A percentile compares a stretch with the other conserved stretches of the same genome.
These are phyloP conservation scores for Trichoderma sp. DNA, from an alignment of 2,329 filamentous ascomycete species.

Conservation along the genomic window DNA sequence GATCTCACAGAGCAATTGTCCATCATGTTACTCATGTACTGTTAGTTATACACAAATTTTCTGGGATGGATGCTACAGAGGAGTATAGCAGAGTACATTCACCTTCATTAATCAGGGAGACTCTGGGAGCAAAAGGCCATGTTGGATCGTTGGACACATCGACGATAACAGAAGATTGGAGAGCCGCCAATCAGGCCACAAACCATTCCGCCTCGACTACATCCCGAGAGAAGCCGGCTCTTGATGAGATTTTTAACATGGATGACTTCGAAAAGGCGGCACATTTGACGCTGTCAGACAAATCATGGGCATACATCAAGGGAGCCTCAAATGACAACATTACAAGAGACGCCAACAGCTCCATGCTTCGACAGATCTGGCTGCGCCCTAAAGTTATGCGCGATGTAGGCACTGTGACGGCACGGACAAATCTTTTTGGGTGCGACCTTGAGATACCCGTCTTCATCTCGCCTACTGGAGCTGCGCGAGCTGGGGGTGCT, in stretches of 20 bases:
- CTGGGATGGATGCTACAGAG: conserved; percentile 7
- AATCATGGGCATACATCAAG: conserved; percentile 8
- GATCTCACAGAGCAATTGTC: too few species aligned
- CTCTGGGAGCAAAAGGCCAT: not conserved
- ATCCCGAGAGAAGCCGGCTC: not conserved
- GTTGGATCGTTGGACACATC: not conserved
- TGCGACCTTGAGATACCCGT: conserved; percentile 15
- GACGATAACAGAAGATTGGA: conserved; percentile 4
- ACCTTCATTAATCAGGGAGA: conserved; percentile 11
- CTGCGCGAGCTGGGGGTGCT: conserved; percentile 5
- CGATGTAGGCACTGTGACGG: not conserved
- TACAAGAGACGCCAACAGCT: conserved; percentile 11
- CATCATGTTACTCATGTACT: not conserved
- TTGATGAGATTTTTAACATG: conserved; percentile 5
- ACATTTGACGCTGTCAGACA: not conserved
- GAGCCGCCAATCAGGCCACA: not conserved
- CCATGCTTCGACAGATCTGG: conserved; percentile 14
- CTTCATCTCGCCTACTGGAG: conserved; percentile 9
- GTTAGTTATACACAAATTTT: conserved; percentile 1
- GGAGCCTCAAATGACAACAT: conserved; percentile 13
- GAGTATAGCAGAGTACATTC: conserved; percentile 12
- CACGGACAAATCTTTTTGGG: not conserved
- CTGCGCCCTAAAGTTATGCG: not conserved
- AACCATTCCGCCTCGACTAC: too few species aligned
- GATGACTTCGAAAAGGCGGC: conserved; percentile 16